Percentiles rank a stretch among this genome's conserved stretches.
These are phyloP conservation scores for Carex pumila DNA, from an alignment of 176 grass and related monocot species.

Conservation along the genomic window DNA sequence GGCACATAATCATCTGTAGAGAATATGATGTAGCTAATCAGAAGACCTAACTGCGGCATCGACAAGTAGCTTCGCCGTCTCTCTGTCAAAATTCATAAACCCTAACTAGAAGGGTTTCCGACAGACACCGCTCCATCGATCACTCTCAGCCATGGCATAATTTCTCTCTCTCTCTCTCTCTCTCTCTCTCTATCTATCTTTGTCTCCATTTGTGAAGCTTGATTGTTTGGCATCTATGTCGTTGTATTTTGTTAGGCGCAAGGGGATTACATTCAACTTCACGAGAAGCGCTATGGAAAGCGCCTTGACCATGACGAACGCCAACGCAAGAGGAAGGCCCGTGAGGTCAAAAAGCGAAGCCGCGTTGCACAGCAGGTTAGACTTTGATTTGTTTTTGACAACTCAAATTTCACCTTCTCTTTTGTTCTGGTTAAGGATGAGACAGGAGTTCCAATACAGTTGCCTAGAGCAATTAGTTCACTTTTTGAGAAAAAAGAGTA, in stretches of 20 bases:
- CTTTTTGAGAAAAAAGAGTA: not conserved
- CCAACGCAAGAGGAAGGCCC: constrained; percentile 77
- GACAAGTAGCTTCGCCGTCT: not conserved
- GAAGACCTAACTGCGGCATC: too few species aligned
- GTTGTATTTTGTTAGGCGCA: constrained; percentile 49
- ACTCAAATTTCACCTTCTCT: not conserved
- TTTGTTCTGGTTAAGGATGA: constrained; percentile 2
- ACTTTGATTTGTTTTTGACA: not conserved
- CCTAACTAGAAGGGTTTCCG: not conserved
- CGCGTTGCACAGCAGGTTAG: constrained; percentile 46
- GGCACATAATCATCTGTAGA: not conserved
- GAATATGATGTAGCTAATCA: not conserved
- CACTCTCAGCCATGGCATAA: constrained; percentile 4
- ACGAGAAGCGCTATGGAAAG: constrained; percentile 80
- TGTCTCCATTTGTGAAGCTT: not conserved
- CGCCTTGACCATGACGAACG: constrained; percentile 61
- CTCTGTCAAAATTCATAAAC: not conserved
- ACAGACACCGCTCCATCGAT: not conserved
- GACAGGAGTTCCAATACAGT: not conserved
- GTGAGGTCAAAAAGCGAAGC: constrained; percentile 56
- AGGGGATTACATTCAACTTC: constrained; percentile 76
- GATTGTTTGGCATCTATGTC: not conserved
- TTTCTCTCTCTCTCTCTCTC: not conserved
- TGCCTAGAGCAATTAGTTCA: not conserved
- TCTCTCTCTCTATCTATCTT: not conserved